phyloP scores from a whole-genome alignment of 192 early-diverging fungal genomes.

The Paraglomus brasilianum region DNA sequence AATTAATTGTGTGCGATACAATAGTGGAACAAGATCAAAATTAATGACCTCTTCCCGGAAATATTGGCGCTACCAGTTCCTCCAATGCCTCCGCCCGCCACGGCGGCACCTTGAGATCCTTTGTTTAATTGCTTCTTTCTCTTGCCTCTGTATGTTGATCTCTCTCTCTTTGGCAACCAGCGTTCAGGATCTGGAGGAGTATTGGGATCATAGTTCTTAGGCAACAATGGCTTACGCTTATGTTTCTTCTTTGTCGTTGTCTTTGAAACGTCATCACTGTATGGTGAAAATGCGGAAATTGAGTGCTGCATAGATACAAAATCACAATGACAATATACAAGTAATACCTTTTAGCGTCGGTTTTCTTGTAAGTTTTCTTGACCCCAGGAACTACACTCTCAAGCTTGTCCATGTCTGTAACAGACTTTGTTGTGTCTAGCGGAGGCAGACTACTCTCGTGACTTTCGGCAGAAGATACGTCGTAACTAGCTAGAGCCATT shows the following conservation, averaged over 20 bases:
- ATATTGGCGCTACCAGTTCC: slow-evolving; percentile 73
- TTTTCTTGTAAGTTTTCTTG: slow-evolving; percentile 53
- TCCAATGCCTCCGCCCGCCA: slow-evolving; percentile 68
- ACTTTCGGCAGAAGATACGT: slow-evolving; percentile 61
- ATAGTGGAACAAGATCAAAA: neutral
- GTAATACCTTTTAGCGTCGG: slow-evolving; percentile 34
- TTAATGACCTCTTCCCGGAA: slow-evolving; percentile 40
- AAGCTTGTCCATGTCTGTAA: slow-evolving; percentile 54
- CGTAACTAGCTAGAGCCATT: slow-evolving; percentile 60
- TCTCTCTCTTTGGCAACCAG: slow-evolving; percentile 69
- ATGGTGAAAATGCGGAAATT: neutral
- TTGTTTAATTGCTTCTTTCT: slow-evolving; percentile 52
- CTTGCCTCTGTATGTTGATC: slow-evolving; percentile 55
- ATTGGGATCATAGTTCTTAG: slow-evolving; percentile 56
- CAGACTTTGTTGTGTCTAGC: slow-evolving; percentile 34
- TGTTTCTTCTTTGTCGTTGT: slow-evolving; percentile 47
- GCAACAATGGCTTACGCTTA: slow-evolving; percentile 57
- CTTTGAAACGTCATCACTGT: neutral
- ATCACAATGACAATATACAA: slow-evolving; percentile 10
- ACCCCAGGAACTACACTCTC: slow-evolving; percentile 56
- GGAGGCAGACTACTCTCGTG: slow-evolving; percentile 56
- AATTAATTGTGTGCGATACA: neutral
- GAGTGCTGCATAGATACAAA: neutral
- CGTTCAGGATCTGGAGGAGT: slow-evolving; percentile 63
- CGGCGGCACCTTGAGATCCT: slow-evolving; percentile 62